Base-by-base conservation (phyloP, 1,284 basidiomycete species). In the Ustilago vetiveriae region DNA sequence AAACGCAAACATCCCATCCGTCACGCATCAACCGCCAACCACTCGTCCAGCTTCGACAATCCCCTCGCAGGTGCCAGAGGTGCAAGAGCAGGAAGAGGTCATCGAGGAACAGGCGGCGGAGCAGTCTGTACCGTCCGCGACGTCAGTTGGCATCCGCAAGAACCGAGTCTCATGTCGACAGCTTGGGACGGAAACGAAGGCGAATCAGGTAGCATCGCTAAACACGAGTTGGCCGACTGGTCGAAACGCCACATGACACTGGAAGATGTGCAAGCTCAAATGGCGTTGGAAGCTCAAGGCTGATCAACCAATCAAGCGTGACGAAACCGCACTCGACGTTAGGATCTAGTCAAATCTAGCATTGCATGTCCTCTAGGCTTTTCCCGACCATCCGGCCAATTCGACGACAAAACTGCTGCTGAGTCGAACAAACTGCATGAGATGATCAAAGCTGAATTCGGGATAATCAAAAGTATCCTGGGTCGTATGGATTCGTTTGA, bases 131-230 rank as follows among this genome's bases (percentile, higher is more conserved):
- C 82, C 57, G 92, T 97, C 0, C 88, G 95, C 51, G 95, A 98
- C 79, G 93, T 98, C 51, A 90, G 90, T 78, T 95, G 92, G 92
- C 90, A 92, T 80, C 87, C 89, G 85, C 87, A 84, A 86, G 90
- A 94, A 85, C 93, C 94, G 17, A 89, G 90, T 19, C 82, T 98
- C 51, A 90, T 98, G 88, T 92, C 90, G 59, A 92, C 92, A 3
- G 92, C 89, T 6, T 97, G 94, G 94, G 88, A 91, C 45, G 86
- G 86, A 23, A 37, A 65, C 24, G 65, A 75, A 39, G 70, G 75
- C 14, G 55, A 73, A 16, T 36, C 55, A 4, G 73, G 81, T 10
- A 74, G 78, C 36, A 72, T 72, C n/a, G 69, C 69, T 21, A 67
- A 72, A 39, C 69, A 72, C 49, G 63, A 72, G 27, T 29, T 72